Percentiles rank a stretch among this genome's conserved stretches.
phyloP scores from a whole-genome alignment of 2,329 filamentous ascomycete genomes.

The Aspergillus carbonarius region DNA sequence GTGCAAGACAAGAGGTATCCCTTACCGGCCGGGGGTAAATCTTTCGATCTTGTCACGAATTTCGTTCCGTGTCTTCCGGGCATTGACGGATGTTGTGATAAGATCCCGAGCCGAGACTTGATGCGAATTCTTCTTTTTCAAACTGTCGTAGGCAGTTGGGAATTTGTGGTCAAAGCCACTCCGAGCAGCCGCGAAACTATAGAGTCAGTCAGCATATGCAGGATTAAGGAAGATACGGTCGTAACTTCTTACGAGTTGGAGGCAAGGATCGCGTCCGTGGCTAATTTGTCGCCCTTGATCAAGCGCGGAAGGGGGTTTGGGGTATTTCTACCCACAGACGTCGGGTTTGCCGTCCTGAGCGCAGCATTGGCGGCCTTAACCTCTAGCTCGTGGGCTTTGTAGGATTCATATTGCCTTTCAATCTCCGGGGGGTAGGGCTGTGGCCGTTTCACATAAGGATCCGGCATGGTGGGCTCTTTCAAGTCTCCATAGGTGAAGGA shows the following conservation, averaged over 20 bases:
- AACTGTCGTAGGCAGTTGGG: background rate
- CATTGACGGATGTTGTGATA: too few relatives aligned
- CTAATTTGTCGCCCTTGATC: background rate
- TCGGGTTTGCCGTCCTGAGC: background rate
- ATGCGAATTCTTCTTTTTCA: too few relatives aligned
- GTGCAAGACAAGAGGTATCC: too few relatives aligned
- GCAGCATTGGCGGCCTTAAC: background rate
- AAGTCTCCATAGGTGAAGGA: background rate
- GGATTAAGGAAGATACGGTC: background rate
- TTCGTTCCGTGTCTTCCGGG: too few relatives aligned
- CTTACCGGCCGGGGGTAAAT: too few relatives aligned
- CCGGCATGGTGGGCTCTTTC: background rate
- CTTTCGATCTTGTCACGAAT: too few relatives aligned
- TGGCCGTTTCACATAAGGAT: background rate
- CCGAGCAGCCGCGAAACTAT: background rate
- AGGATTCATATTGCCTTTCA: background rate
- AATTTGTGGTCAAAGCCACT: constrained; percentile 1
- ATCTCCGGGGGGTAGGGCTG: background rate
- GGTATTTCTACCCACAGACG: background rate
- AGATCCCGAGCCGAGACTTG: too few relatives aligned
- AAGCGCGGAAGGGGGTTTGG: background rate
- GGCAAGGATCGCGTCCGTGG: background rate
- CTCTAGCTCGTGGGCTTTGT: background rate
- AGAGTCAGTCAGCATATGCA: background rate
- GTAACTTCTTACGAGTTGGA: background rate